Evolutionary conservation across 192 early-diverging fungal species (phyloP), one percentile per base, ranked within the genome.

Genomic region (Pecoramyces ruminantium): DNA sequence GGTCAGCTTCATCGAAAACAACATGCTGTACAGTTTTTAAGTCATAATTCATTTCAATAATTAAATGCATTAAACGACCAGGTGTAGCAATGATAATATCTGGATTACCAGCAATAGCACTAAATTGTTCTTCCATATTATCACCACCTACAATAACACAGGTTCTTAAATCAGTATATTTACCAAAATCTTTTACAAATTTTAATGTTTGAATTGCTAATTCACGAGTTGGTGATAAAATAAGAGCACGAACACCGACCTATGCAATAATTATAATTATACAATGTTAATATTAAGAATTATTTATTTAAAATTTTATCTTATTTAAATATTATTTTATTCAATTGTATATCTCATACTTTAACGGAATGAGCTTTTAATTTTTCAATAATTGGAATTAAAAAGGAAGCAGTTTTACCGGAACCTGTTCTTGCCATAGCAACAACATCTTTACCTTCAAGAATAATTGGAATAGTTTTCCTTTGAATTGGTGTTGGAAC

Each of bases 1-100:
- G 91, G 90, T 99, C 97, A n/a, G 97, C 97, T 84, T 99, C 97
- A 84, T 99, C 96, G 89, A 98, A 98, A 0, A 98, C 96, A 85
- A 99, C 91, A 85, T 96, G 96, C 85, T 98, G 94, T 30, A 98
- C 92, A 11, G 92, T 94, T 80, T 89, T 90, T 79, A 99, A 83
- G 81, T 96, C 94, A 78, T 96, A 83, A 30, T 93, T 90, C 94
- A 96, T 98, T 86, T 99, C 97, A 15, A 99, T 87, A 25, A 92
- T 84, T 83, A 95, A 86, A 85, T 95, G 94, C 78, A 96, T 84
- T 28, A 95, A 84, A 83, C 95, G 92, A 83, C 94, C 94, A 27
- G 94, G 94, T 6, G 94, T 95, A 13, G 93, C 94, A 67, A 95
- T 90, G 38, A 94, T 81, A 80, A 98, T 95, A 83, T 99, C 97